Base-by-base conservation (phyloP, 345 rosid species). In the Erodium maritimum region DNA sequence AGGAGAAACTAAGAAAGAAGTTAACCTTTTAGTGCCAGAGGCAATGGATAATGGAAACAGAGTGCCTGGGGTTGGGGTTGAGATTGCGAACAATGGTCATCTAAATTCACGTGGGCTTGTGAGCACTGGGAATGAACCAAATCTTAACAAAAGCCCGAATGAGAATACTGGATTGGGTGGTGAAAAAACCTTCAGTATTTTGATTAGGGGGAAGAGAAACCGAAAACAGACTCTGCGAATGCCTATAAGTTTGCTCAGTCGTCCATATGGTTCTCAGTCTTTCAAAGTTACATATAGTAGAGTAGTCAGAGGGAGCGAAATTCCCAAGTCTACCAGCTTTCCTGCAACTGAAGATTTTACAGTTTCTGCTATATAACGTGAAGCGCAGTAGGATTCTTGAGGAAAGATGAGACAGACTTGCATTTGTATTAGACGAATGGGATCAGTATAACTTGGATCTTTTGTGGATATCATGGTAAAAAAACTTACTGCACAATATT, bases 181-280 rank as follows among this genome's bases (percentile, higher is more conserved):
- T 63, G 98, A 89, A 74, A 86, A 77, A 75, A 93, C 94, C 21
- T 82, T 93, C 72, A 85, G 95, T 82, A 85, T 93, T 77, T 82
- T 85, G 71, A 17, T 93, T 50, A 83, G 95, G 72, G 95, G 99
- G 56, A 89, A 80, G 72, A 71, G 95, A 73, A 89, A 87, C 73
- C 57, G 82, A 68, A 93, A 86, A 75, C 99, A 89, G 59, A 93
- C 87, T 19, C 70, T 93, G 72, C 83, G 95, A 66, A 83, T 93
- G 87, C 99, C 99, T 5, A 69, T 93, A 51, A 87, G 95, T 75
- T 75, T 89, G 70, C 95, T 93, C 18, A 89, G 69, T 76, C 80
- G 90, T 59, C 95, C 99, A 62, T 81, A 87, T 56, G 88, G 83
- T 54, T 87, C 99, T n/a, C 94, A 83, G 67, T 79, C 94, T 48